Percentiles rank a stretch among this genome's conserved stretches.
phyloP scores from a whole-genome alignment of 2,329 filamentous ascomycete genomes.

The Pseudocercospora pini-densiflorae region DNA sequence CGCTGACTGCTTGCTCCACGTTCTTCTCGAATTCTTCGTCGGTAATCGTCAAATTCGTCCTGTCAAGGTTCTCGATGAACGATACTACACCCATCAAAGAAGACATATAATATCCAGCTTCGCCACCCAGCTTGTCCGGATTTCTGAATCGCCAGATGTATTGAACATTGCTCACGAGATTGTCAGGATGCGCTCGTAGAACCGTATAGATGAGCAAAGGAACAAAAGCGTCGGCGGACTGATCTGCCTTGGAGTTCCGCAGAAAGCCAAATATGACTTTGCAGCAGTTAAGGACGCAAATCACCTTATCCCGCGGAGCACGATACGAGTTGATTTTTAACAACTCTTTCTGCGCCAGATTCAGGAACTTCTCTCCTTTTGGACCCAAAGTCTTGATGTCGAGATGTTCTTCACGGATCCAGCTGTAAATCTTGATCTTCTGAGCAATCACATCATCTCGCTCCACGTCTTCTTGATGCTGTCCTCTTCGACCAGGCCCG shows the following conservation, averaged over 20 bases:
- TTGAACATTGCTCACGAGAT: constrained; percentile 95
- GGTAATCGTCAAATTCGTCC: constrained; percentile 87
- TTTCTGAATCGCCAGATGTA: constrained; percentile 97
- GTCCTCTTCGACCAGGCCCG: constrained; percentile 84
- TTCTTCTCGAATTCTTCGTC: constrained; percentile 96
- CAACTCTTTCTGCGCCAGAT: constrained; percentile 89
- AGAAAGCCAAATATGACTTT: constrained; percentile 98
- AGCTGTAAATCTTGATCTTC: constrained; percentile 95
- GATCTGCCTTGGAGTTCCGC: constrained; percentile 89
- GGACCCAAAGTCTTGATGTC: constrained; percentile 87
- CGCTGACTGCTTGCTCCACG: constrained; percentile 94
- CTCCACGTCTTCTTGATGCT: constrained; percentile 98
- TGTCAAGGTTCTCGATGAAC: constrained; percentile 95
- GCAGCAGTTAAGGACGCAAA: constrained; percentile 97
- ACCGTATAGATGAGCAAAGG: constrained; percentile 95
- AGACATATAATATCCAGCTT: constrained; percentile 97
- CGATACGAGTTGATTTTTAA: constrained; percentile 96
- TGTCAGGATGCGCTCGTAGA: constrained; percentile 89
- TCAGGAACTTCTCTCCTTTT: constrained; percentile 84
- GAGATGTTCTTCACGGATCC: constrained; percentile 90
- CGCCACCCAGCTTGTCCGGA: constrained; percentile 95
- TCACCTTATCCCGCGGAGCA: constrained; percentile 97
- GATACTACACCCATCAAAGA: constrained; percentile 94
- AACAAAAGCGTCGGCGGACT: constrained; percentile 95
- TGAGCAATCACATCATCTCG: constrained; percentile 94